These are phyloP conservation scores for Polychaeton citri DNA, from an alignment of 2,329 filamentous ascomycete species.

Conservation along the genomic window DNA sequence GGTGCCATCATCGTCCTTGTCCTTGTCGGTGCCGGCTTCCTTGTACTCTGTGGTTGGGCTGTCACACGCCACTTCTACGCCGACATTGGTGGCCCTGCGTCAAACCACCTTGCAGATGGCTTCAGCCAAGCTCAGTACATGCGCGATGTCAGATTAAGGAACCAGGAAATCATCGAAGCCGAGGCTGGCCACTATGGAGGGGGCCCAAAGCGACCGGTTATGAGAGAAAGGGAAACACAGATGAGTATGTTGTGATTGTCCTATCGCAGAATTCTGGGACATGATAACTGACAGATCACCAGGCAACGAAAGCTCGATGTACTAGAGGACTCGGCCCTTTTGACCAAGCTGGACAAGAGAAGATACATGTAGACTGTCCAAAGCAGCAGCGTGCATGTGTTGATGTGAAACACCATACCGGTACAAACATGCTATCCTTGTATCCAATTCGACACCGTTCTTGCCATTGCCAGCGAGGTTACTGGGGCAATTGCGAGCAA, in stretches of 20 bases:
- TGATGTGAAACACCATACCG: no score
- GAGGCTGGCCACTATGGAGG: background rate
- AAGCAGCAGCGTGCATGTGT: no score
- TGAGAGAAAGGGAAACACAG: background rate
- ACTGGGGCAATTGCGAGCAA: no score
- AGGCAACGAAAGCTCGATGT: background rate
- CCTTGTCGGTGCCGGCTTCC: slow-evolving; percentile 10
- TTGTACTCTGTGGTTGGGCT: slow-evolving; percentile 12
- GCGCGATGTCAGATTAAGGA: slow-evolving; percentile 15
- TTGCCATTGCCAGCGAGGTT: no score
- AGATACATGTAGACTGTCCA: no score
- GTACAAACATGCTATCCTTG: no score
- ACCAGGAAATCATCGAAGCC: slow-evolving; percentile 7
- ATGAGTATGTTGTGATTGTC: background rate
- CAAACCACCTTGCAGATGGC: slow-evolving; percentile 1
- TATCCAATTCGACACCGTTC: no score
- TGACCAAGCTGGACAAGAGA: no score
- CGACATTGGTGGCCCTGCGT: slow-evolving; percentile 1
- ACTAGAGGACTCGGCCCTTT: no score
- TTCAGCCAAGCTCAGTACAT: slow-evolving; percentile 15
- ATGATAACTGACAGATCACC: background rate
- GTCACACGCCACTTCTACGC: slow-evolving; percentile 9
- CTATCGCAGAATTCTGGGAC: no score
- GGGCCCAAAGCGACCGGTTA: background rate
- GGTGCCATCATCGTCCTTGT: slow-evolving; percentile 8